phyloP scores from a whole-genome alignment of 164 flowering plant genomes.

The Vitis vinifera region DNA sequence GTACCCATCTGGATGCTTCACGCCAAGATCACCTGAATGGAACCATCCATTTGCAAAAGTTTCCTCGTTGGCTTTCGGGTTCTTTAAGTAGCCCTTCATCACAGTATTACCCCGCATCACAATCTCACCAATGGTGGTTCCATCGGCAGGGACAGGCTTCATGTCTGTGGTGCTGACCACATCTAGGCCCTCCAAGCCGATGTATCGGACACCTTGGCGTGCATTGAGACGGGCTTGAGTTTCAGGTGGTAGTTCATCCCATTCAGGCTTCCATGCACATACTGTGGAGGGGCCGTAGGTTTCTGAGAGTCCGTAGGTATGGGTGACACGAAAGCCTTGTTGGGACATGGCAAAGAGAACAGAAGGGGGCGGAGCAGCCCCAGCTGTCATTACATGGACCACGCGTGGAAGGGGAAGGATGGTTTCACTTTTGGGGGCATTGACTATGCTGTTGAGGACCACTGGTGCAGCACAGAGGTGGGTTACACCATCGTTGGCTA shows the following conservation, averaged over 20 bases:
- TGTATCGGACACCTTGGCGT: constrained; percentile 86
- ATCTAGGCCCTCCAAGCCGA: constrained; percentile 75
- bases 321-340: constrained; percentile 78
- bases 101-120: constrained; percentile 83
- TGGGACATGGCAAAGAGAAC: constrained; percentile 66
- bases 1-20: constrained; percentile 87
- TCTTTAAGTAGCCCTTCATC: constrained; percentile 96
- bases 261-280: constrained; percentile 96
- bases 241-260: constrained; percentile 73
- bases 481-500: constrained; percentile 72
- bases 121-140: constrained; percentile 81
- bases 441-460: constrained; percentile 80
- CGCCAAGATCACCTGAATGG: constrained; percentile 88
- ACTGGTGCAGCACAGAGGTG: constrained; percentile 98
- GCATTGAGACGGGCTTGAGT: constrained; percentile 74
- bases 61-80: constrained; percentile 85
- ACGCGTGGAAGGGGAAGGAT: constrained; percentile 77
- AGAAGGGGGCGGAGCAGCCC: constrained; percentile 95
- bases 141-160: constrained; percentile 85
- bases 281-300: constrained; percentile 90
- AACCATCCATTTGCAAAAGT: constrained; percentile 83
- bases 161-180: constrained; percentile 53
- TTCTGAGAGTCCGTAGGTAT: constrained; percentile 95
- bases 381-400: constrained; percentile 89
- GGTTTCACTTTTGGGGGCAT: constrained; percentile 62